These are phyloP conservation scores for Fusarium avenaceum DNA, from an alignment of 2,329 filamentous ascomycete species.

Conservation along the genomic window DNA sequence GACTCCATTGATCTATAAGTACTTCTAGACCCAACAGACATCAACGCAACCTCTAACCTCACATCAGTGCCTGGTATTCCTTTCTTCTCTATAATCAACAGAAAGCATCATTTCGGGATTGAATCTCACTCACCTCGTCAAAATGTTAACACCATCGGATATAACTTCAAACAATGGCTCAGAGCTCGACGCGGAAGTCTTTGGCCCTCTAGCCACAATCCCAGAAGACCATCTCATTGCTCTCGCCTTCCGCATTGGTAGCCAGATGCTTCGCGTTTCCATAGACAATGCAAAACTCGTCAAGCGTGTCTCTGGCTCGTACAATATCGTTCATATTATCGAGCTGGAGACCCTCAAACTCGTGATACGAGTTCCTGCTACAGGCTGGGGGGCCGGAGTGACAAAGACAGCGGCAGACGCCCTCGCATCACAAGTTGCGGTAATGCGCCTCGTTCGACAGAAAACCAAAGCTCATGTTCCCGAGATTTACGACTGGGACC, in stretches of 20 bases:
- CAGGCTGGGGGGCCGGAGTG: constrained; percentile 27
- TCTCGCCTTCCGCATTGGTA: not conserved
- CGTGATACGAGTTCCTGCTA: constrained; percentile 24
- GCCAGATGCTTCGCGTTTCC: not conserved
- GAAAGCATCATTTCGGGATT: not conserved
- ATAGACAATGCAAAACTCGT: constrained; percentile 1
- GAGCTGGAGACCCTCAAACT: constrained; percentile 11
- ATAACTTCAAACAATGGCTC: not conserved
- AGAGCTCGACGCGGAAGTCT: constrained; percentile 3
- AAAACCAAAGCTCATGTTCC: constrained; percentile 3
- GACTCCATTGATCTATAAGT: not conserved
- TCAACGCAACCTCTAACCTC: not conserved
- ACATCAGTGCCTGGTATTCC: not conserved
- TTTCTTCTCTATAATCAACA: not conserved
- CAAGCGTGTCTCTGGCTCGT: not conserved
- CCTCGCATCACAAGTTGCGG: constrained; percentile 23
- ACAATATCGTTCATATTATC: constrained; percentile 15
- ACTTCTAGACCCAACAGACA: not conserved
- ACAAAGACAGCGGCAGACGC: constrained; percentile 24
- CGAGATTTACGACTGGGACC: constrained; percentile 6
- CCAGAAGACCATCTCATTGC: not conserved
- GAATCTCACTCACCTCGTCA: not conserved
- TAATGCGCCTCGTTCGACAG: constrained; percentile 18
- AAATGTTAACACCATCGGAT: not conserved
- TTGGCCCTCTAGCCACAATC: not conserved